Percentiles rank a stretch among this genome's conserved stretches.
Evolutionary conservation across 2,329 filamentous ascomycete genomes (phyloP).

Genomic region (Exophiala spinifera): DNA sequence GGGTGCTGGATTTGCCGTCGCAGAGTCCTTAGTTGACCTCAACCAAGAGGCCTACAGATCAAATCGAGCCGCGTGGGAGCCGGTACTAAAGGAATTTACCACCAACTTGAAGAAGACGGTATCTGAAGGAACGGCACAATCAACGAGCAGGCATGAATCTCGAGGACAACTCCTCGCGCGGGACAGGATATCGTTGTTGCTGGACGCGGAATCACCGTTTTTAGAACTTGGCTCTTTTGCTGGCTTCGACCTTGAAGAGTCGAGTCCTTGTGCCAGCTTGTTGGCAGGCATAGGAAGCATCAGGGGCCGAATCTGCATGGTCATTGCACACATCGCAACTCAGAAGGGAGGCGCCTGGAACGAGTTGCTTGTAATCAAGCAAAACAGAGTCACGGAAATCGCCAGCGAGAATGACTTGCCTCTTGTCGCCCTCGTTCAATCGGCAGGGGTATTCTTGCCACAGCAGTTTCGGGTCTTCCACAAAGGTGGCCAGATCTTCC

Average conservation of each 20-base stretch:
- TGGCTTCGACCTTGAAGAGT: slow-evolving; percentile 37
- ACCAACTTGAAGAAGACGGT: slow-evolving; percentile 30
- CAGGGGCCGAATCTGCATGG: slow-evolving; percentile 37
- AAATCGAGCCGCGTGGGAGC: slow-evolving; percentile 31
- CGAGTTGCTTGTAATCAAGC: slow-evolving; percentile 37
- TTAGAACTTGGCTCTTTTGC: slow-evolving; percentile 41
- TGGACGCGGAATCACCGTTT: slow-evolving; percentile 42
- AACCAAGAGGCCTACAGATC: slow-evolving; percentile 24
- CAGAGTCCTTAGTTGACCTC: slow-evolving; percentile 24
- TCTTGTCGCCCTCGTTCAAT: slow-evolving; percentile 41
- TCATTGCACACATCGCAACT: slow-evolving; percentile 44
- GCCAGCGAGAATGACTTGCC: slow-evolving; percentile 42
- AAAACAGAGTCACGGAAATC: slow-evolving; percentile 39
- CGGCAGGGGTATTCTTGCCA: slow-evolving; percentile 43
- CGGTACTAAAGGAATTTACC: slow-evolving; percentile 36
- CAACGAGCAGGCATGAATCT: slow-evolving; percentile 31
- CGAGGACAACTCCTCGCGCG: slow-evolving; percentile 36
- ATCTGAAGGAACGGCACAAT: slow-evolving; percentile 34
- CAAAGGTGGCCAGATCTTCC: slow-evolving; percentile 43
- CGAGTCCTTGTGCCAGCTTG: slow-evolving; percentile 38
- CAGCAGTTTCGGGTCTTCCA: slow-evolving; percentile 48
- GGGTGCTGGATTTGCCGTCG: slow-evolving; percentile 1
- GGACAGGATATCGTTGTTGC: slow-evolving; percentile 38
- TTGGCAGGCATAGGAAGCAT: slow-evolving; percentile 41
- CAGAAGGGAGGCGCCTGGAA: slow-evolving; percentile 46